Evolutionary conservation across 768 basidiomycete species (phyloP).

Genomic region (Tricholomella constricta): DNA sequence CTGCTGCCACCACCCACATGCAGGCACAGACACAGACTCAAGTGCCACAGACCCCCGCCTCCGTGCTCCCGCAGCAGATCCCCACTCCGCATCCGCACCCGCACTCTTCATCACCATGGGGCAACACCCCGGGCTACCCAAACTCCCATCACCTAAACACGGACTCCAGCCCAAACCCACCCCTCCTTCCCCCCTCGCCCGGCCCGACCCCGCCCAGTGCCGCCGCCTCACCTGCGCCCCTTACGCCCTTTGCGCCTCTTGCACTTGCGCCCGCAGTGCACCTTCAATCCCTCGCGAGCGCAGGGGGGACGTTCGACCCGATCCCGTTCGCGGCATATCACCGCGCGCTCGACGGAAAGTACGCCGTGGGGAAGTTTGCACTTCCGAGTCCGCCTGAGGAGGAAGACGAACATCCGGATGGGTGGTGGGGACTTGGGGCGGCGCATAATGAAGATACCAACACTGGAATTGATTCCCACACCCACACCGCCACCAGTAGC

Average conservation of each 20-base stretch:
- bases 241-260: slow-evolving; percentile 26
- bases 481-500: no score
- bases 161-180: slow-evolving; percentile 33
- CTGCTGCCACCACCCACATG: background rate
- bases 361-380: slow-evolving; percentile 71
- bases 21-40: no score
- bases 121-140: slow-evolving; percentile 16
- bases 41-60: background rate
- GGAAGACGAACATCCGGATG: background rate
- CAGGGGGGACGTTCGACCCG: slow-evolving; percentile 57
- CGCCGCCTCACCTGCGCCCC: no score
- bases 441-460: no score
- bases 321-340: slow-evolving; percentile 74
- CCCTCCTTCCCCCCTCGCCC: slow-evolving; percentile 50
- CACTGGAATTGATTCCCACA: no score
- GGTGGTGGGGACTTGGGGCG: no score
- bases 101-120: slow-evolving; percentile 12
- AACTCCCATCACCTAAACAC: slow-evolving; percentile 26
- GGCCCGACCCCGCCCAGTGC: slow-evolving; percentile 45
- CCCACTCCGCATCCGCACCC: slow-evolving; percentile 1
- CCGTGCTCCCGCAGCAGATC: background rate
- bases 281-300: slow-evolving; percentile 32
- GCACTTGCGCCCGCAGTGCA: slow-evolving; percentile 55
- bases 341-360: slow-evolving; percentile 69
- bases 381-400: slow-evolving; percentile 66